Conservation (phyloP, 2,329 filamentous ascomycete genomes). For the Calonectria hongkongensis region DNA sequence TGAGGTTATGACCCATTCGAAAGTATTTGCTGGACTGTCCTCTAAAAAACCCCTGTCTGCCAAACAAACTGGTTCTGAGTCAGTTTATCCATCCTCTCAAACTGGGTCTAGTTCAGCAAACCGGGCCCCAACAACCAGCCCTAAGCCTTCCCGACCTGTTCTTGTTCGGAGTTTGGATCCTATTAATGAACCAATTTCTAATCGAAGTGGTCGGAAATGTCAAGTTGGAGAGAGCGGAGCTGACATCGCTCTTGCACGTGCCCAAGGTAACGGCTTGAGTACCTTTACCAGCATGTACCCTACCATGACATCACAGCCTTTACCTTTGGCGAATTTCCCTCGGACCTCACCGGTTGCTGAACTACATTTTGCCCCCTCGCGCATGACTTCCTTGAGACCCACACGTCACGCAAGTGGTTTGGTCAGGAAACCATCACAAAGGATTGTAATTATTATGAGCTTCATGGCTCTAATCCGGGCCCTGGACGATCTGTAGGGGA, state of each 20-base stretch:
- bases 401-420: background rate
- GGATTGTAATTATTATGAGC: background rate
- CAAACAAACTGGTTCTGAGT: background rate
- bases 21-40: background rate
- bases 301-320: background rate
- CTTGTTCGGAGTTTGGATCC: background rate
- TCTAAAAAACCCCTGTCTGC: background rate
- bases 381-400: background rate
- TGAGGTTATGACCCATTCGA: background rate
- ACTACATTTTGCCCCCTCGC: background rate
- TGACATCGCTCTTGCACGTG: background rate
- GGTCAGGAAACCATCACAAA: background rate
- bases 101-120: background rate
- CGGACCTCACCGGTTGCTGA: background rate
- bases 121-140: background rate
- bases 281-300: background rate
- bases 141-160: background rate
- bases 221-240: background rate
- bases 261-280: background rate
- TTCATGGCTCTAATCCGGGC: background rate
- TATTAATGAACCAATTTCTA: background rate
- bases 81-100: background rate
- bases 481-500: background rate
- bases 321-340: background rate
- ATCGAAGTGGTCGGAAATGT: background rate